Base-by-base conservation (phyloP, 2,329 filamentous ascomycete species). In the Trichoderma afroharzianum region DNA sequence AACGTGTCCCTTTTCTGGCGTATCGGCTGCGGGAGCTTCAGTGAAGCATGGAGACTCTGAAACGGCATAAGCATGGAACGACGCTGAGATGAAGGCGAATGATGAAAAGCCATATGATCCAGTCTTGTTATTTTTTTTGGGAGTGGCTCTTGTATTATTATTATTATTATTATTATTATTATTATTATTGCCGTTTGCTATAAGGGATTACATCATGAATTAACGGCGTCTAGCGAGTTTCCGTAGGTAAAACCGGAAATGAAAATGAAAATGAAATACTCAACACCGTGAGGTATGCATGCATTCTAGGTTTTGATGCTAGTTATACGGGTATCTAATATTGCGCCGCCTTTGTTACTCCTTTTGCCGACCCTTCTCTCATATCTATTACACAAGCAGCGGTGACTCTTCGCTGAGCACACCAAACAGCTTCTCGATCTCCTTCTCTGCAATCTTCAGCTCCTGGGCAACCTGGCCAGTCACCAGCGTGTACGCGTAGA, bases 401-500 rank as follows among this genome's bases (percentile, higher is more conserved):
- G 68, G 47, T 5, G 63, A 67, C 36, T 75, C 73, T 39, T 70
- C 73, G 39, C 70, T 83, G 70, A 90, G 78, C 43, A 88, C 82
- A 2, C 88, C 88, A 80, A 88, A 90, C 28, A 91, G 77, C 1
- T 81, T 82, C 77, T 90, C 88, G 50, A 91, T 83, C 77, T 90
- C 88, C 74, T 81, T 83, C 73, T 88, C 85, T 26, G 89, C 85
- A 14, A 83, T 81, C 76, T 84, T 83, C n/a, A 91, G 82, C 79
- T 90, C 88, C 70, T 89, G 87, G 4, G 87, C 87, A 14, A 91
- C 84, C 78, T 90, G 88, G 36, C 87, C 87, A 1, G 88, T 90
- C 55, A 91, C 87, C 39, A 91, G 81, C 11, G 87, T 92, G 82
- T 97, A 97, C n/a, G 94, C 93, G 82, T 97, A 97, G n/a, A 97